Base-by-base conservation (phyloP, 768 basidiomycete species). In the Ramaria rubella region DNA sequence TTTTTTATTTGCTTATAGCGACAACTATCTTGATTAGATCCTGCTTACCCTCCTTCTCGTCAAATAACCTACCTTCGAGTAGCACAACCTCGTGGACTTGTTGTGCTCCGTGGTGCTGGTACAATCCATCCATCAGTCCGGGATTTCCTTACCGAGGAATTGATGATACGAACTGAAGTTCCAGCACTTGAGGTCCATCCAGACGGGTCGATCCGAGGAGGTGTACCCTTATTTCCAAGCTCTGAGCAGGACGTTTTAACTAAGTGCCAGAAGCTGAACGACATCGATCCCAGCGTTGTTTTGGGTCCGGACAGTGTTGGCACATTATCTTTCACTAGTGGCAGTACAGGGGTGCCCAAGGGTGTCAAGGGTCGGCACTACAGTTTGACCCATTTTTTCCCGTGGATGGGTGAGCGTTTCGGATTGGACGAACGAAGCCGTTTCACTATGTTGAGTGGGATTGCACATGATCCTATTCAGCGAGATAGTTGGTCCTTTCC, bases 381-480 rank as follows among this genome's bases (percentile, higher is more conserved):
- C 71, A 92, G 89, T 62, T 73, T 99, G 61, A 99, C 96, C 0
- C 96, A 98, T 68, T 99, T 98, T 79, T 98, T 98, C 81, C 94
- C 94, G 2, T 99, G 96, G 96, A 98, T 99, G 96, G 87, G 87
- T 21, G 73, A 91, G 67, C 73, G 84, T 29, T 99, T 98, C 67
- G 84, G 80, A 1, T 72, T 99, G 48, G 73, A 76, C 34, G 76
- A 83, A 57, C 71, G 76, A 29, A 91, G 89, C 60, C 90, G 83
- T 70, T 99, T 96, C 66, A 98, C 96, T 0, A 98, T 99, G 96
- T 80, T 99, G 29, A 94, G 92, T 63, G 96, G 96, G 19, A 99
- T 99, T 54, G 96, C 96, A 12, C 96, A 99, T 65, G 96, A 99
- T 71, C 96, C 96, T 9, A 96, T 99, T 62, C 96, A 99, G 68